Evolutionary conservation across 768 basidiomycete species (phyloP).

Genomic region (Kwoniella sp.): DNA sequence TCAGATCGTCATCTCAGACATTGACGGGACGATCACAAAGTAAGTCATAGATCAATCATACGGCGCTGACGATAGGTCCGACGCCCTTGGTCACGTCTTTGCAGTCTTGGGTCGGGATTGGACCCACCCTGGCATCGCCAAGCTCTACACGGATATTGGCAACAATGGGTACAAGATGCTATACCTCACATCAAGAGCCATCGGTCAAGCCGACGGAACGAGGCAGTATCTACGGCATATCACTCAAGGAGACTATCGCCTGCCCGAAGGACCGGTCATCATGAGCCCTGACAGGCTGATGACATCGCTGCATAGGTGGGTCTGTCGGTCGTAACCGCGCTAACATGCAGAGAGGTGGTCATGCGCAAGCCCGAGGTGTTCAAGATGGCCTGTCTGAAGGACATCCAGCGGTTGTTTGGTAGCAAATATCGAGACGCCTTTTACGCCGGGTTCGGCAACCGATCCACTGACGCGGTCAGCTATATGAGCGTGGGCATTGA

Average conservation of each 20-base stretch:
- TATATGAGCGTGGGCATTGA: constrained; percentile 94
- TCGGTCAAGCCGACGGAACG: constrained; percentile 96
- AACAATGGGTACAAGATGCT: constrained; percentile 97
- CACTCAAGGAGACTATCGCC: constrained; percentile 88
- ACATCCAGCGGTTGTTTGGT: constrained; percentile 87
- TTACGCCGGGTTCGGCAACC: constrained; percentile 96
- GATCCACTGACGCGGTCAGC: constrained; percentile 96
- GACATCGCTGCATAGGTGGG: constrained; percentile 86
- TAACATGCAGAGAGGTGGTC: constrained; percentile 74
- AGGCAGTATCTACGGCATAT: constrained; percentile 89
- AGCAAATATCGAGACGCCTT: constrained; percentile 62
- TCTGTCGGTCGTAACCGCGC: background rate
- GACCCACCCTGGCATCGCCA: constrained; percentile 96
- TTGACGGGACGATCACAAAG: constrained; percentile 99
- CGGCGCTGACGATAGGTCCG: constrained; percentile 60
- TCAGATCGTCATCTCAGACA: constrained; percentile 87
- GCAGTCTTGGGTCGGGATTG: constrained; percentile 97
- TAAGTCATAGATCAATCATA: constrained; percentile 49
- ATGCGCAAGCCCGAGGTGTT: constrained; percentile 99
- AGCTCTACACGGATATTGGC: constrained; percentile 90
- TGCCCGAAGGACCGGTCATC: constrained; percentile 97
- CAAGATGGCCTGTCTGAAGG: constrained; percentile 97
- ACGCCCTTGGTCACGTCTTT: constrained; percentile 92
- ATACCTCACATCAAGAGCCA: constrained; percentile 94
- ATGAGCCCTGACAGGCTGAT: constrained; percentile 97